Evolutionary conservation across 768 basidiomycete species (phyloP), one percentile per base, ranked within the genome.

Genomic region (Artomyces pyxidatus): DNA sequence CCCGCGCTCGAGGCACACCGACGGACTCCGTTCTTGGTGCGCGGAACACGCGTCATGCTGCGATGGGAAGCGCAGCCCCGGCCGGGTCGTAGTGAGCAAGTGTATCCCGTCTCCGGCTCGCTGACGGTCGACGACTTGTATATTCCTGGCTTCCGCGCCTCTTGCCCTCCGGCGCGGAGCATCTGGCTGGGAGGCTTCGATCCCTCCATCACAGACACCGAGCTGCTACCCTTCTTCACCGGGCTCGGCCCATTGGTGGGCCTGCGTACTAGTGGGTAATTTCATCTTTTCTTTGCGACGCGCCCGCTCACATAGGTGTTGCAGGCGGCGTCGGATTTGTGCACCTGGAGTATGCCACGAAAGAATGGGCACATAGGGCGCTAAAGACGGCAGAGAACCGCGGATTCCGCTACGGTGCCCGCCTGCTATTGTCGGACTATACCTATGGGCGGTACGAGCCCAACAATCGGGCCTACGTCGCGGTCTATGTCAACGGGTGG

Each of bases 231-330:
- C 9, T 54, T 51, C n/a, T 51, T 49, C 50, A 52, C 45, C 45
- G 44, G 53, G 12, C 49, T 54, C 7, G 53, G 50, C 6, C 46
- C 45, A 9, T 45, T 54, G 16, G 53, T 52, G 16, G 53, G 47
- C 25, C 50, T 54, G 28, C 53, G 53, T 21, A 2, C 21, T 26
- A 21, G 53, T 54, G 30, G 50, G 53, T 54, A 22, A 17, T 1
- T n/a, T 25, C 17, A 7, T 11, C 16, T 7, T n/a, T 17, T 2
- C 3, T 19, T 19, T 17, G 28, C 37, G 6, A 23, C 10, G 14
- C 21, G 11, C 23, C 32, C 19, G 26, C n/a, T 10, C 21, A n/a
- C 12, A 23, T 21, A 16, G 10, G 4, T 4, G 16, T 19, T 25
- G 35, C 6, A 40, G 23, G 25, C 6, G 27, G 19, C 6, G 12